phyloP scores from a whole-genome alignment of 257 asterid genomes.

The Fraxinus cuspidata region DNA sequence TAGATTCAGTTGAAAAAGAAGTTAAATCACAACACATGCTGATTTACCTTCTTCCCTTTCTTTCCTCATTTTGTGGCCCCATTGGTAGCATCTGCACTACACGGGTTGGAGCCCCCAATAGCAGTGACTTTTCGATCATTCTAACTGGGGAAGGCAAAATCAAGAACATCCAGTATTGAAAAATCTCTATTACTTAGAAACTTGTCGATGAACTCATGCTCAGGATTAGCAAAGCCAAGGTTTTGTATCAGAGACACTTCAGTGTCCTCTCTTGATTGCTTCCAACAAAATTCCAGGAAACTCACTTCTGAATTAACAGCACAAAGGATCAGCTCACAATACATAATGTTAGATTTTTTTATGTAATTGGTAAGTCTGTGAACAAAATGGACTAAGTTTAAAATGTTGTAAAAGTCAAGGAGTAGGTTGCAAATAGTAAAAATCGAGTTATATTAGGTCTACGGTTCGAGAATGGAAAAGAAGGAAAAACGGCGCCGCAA shows the following conservation, averaged over 20 bases:
- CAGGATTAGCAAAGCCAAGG: conserved; percentile 75
- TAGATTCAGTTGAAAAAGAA: conserved; percentile 89
- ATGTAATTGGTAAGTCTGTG: too few relatives aligned
- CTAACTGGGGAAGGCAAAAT: conserved; percentile 59
- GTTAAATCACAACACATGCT: conserved; percentile 80
- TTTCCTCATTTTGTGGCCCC: conserved; percentile 57
- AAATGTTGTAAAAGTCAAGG: too few relatives aligned
- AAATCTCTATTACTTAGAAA: conserved; percentile 86
- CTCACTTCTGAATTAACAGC: conserved; percentile 60
- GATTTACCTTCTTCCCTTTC: conserved; percentile 80
- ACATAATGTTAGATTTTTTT: too few relatives aligned
- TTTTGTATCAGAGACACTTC: conserved; percentile 74
- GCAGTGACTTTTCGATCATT: conserved; percentile 42
- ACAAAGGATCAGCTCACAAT: neutral
- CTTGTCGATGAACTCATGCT: conserved; percentile 82
- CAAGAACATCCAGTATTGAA: conserved; percentile 68
- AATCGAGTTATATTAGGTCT: too few relatives aligned
- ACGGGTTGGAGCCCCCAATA: conserved; percentile 33
- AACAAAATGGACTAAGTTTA: too few relatives aligned
- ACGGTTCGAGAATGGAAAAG: too few relatives aligned
- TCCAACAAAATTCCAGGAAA: conserved; percentile 72
- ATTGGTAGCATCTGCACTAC: conserved; percentile 33
- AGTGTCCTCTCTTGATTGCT: conserved; percentile 81
- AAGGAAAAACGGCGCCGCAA: too few relatives aligned
- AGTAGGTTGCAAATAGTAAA: too few relatives aligned